Evolutionary conservation across 495 filamentous ascomycete genomes (phyloP).

Genomic region (Friedmanniomyces simplex): DNA sequence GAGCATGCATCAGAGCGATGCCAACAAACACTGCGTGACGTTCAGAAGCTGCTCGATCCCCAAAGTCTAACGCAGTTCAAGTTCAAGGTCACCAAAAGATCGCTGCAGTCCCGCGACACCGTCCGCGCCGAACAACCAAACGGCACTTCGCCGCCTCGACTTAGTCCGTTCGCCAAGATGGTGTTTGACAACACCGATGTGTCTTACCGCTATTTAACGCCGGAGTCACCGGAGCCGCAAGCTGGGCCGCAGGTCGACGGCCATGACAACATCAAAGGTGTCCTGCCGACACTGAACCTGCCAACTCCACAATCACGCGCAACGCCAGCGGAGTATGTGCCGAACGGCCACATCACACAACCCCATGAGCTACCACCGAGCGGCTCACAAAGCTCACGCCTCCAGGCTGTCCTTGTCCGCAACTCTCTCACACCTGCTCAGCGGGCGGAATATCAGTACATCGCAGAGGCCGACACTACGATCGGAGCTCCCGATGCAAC

Average conservation of each 20-base stretch:
- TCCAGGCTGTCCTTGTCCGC: conserved; percentile 2
- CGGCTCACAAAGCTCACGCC: background rate
- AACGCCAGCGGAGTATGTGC: background rate
- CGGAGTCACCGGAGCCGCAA: conserved; percentile 24
- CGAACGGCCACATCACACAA: background rate
- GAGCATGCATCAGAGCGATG: conserved; percentile 23
- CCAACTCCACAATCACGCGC: background rate
- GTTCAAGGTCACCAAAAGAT: conserved; percentile 8
- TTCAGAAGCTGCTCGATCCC: conserved; percentile 59
- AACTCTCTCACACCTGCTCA: conserved; percentile 5
- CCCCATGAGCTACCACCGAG: background rate
- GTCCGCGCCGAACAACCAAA: background rate
- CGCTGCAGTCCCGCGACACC: background rate
- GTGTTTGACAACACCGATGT: conserved; percentile 47
- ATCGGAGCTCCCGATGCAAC: background rate
- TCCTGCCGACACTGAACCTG: background rate
- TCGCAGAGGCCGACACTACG: conserved; percentile 2
- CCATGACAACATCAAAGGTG: background rate
- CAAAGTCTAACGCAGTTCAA: conserved; percentile 56
- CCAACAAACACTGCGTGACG: conserved; percentile 42
- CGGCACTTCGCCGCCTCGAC: background rate
- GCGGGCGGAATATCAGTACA: conserved; percentile 13
- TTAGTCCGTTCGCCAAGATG: conserved; percentile 50
- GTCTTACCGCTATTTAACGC: conserved; percentile 41
- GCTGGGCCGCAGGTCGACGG: background rate